Evolutionary conservation across 345 rosid species (phyloP).

Genomic region (Laguncularia racemosa): DNA sequence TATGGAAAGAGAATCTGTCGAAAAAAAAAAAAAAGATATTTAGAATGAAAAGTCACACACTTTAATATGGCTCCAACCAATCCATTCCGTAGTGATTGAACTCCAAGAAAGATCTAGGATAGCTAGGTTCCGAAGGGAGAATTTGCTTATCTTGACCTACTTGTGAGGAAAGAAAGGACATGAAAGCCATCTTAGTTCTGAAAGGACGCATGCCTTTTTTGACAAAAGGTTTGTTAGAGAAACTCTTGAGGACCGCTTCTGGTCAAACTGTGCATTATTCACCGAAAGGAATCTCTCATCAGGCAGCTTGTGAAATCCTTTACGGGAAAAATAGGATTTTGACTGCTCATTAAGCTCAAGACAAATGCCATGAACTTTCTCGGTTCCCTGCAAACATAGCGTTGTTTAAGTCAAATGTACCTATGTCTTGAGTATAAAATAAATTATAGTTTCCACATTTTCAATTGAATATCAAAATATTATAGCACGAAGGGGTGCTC

Average conservation of each 20-base stretch:
- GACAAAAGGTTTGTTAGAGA: too few species aligned
- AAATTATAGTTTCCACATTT: too few species aligned
- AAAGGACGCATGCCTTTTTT: background rate
- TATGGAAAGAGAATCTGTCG: too few species aligned
- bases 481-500: too few species aligned
- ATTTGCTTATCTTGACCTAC: background rate
- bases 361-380: background rate
- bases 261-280: background rate
- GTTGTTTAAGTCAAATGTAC: background rate
- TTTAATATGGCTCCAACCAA: constrained; percentile 1
- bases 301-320: background rate
- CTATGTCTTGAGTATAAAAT: background rate
- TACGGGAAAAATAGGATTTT: background rate
- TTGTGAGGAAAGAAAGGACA: background rate
- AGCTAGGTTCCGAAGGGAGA: background rate
- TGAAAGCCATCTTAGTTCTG: background rate
- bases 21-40: background rate
- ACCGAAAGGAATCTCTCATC: background rate
- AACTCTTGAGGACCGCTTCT: background rate
- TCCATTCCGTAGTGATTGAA: background rate
- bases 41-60: background rate
- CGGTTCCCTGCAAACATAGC: background rate
- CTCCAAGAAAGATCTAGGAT: background rate
- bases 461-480: too few species aligned
- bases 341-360: background rate